Conservation (phyloP, 1,284 basidiomycete genomes). For the Abortiporus biennis region DNA sequence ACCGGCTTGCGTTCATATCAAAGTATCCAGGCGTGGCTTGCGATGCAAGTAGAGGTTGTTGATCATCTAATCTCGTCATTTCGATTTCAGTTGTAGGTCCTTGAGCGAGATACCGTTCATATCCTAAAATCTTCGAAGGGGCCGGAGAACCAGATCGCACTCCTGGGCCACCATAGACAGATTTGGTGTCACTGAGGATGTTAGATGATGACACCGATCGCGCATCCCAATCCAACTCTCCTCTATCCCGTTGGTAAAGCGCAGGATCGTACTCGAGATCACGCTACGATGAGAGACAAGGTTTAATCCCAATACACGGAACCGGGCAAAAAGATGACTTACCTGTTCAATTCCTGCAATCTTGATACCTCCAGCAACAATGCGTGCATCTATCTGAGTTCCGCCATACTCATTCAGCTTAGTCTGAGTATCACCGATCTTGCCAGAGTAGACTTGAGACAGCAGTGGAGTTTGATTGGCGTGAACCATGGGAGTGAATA, state of each 20-base stretch:
- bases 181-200: constrained; percentile 37
- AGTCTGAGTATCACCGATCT: constrained; percentile 55
- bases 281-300: constrained; percentile 26
- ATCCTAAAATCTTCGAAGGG: constrained; percentile 30
- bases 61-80: constrained; percentile 48
- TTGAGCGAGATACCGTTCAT: constrained; percentile 50
- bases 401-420: constrained; percentile 72
- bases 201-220: constrained; percentile 61
- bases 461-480: constrained; percentile 78
- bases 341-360: constrained; percentile 76
- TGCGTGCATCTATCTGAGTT: constrained; percentile 62
- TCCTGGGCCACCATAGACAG: constrained; percentile 33
- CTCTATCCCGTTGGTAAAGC: constrained; percentile 70
- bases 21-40: constrained; percentile 21
- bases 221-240: constrained; percentile 76
- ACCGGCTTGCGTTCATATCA: constrained; percentile 20
- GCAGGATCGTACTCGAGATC: constrained; percentile 74
- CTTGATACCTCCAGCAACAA: constrained; percentile 69
- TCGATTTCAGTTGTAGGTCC: constrained; percentile 45
- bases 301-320: constrained; percentile 4
- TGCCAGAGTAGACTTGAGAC: constrained; percentile 68
- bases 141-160: constrained; percentile 39
- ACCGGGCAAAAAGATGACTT: constrained; percentile 11
- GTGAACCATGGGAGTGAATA: constrained; percentile 87
- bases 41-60: constrained; percentile 43